Base-by-base conservation (phyloP, 2,329 filamentous ascomycete genomes). In the Fusarium continuum region DNA sequence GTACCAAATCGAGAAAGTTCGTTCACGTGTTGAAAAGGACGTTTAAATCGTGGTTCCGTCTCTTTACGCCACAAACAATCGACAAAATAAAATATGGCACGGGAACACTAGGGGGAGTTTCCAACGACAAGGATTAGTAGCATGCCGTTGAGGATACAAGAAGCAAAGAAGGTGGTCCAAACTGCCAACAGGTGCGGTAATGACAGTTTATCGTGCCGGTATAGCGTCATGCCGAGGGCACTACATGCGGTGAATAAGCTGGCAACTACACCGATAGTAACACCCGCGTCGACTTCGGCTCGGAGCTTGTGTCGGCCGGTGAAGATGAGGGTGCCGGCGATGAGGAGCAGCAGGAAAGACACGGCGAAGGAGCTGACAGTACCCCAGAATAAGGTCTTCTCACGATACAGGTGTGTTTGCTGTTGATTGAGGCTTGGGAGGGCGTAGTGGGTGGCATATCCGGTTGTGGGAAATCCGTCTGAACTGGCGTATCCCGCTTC, bases 211-310 rank as follows among this genome's bases (percentile, higher is more conserved):
- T 83, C 80, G 34, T 78, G 75, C 29, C 86, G 80, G 45, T 83
- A 83, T 11, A 88, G 72, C 62, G 85, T 82, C 72, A 84, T 82
- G 28, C 83, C 85, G 7, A 91, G 79, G 1, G 83, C 89, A 11
- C 83, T 78, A 40, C 87, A 85, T 1, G 85, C 86, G 68, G 87
- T 87, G 57, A 87, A 82, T 34, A 93, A 73, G 62, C 88, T 91
- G 25, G 85, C 80, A 26, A 91, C 82, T 14, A 90, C 87, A 9
- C 90, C 91, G 34, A 91, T 80, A 2, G 91, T 82, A 3, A 91
- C 89, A 8, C 88, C 91, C 0, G 85, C 85, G 68, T 93, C 90
- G 4, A 94, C 91, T 73, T 91, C 87, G n/a, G 87, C 81, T 5
- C 84, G 81, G 64, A 89, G 81, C 73, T 85, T 89, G 71, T 87